Evolutionary conservation across 495 filamentous ascomycete species (phyloP).

Genomic region (Aspergillus baeticus): DNA sequence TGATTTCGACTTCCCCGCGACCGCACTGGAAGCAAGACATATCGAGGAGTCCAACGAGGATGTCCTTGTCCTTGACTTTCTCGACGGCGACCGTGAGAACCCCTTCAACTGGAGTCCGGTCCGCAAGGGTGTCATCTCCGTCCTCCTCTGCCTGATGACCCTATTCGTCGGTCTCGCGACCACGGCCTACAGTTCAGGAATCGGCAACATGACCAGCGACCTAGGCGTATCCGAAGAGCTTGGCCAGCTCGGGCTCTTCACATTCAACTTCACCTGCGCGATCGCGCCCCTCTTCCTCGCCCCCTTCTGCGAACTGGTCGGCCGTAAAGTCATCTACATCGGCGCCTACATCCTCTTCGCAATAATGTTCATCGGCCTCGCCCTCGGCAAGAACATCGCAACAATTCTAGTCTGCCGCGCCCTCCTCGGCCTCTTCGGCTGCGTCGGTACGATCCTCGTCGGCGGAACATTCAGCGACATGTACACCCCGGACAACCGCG

Average conservation of each 20-base stretch:
- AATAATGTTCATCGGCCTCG: slow-evolving; percentile 43
- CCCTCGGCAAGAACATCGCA: slow-evolving; percentile 58
- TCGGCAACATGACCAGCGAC: slow-evolving; percentile 35
- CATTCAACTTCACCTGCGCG: slow-evolving; percentile 42
- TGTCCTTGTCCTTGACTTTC: slow-evolving; percentile 37
- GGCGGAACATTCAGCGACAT: slow-evolving; percentile 75
- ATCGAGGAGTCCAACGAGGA: background rate
- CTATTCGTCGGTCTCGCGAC: slow-evolving; percentile 49
- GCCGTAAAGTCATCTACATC: slow-evolving; percentile 39
- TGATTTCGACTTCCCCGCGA: slow-evolving; percentile 1
- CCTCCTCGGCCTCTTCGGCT: slow-evolving; percentile 74
- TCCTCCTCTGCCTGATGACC: slow-evolving; percentile 45
- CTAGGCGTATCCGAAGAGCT: slow-evolving; percentile 33
- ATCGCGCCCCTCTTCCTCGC: slow-evolving; percentile 44
- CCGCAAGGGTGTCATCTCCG: slow-evolving; percentile 41
- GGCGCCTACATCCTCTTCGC: slow-evolving; percentile 39
- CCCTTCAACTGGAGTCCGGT: slow-evolving; percentile 46
- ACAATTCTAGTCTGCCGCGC: slow-evolving; percentile 68
- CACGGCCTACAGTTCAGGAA: slow-evolving; percentile 47
- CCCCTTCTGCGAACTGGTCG: slow-evolving; percentile 45
- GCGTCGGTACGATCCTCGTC: slow-evolving; percentile 74
- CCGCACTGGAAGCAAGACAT: background rate
- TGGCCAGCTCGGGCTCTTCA: slow-evolving; percentile 43
- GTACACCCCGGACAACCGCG: slow-evolving; percentile 70
- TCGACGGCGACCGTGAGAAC: slow-evolving; percentile 38